phyloP scores from a whole-genome alignment of 23 red algal genomes.

The Agarophyton chilense region DNA sequence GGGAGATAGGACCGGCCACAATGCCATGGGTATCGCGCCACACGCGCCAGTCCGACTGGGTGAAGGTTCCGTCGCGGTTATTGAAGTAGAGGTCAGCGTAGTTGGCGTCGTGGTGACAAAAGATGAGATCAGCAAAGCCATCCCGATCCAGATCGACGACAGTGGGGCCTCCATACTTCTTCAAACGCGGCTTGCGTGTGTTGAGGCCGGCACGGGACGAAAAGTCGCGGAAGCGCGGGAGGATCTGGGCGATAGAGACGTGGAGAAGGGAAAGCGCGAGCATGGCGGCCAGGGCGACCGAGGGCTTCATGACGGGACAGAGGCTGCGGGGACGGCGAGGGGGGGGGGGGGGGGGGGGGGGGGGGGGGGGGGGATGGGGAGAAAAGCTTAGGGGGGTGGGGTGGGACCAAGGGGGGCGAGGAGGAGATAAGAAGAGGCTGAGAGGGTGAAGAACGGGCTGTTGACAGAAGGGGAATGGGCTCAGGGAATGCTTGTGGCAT shows the following conservation, averaged over 20 bases:
- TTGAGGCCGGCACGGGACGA: not conserved
- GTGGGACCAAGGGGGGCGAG: not conserved
- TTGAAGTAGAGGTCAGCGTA: constrained; percentile 22
- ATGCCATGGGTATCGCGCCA: constrained; percentile 47
- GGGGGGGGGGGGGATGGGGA: not conserved
- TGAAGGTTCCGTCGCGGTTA: constrained; percentile 35
- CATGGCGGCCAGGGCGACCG: not conserved
- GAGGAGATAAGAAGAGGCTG: not conserved
- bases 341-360: not conserved
- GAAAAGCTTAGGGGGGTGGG: not conserved
- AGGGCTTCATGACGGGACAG: not conserved
- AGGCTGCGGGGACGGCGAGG: not conserved
- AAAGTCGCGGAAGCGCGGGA: not conserved
- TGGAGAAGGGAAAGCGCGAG: not conserved
- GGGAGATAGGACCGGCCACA: constrained; percentile 3
- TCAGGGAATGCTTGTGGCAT: not conserved
- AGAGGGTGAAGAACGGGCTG: no score
- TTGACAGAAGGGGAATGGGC: no score
- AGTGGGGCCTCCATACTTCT: constrained; percentile 55
- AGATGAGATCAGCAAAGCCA: constrained; percentile 43
- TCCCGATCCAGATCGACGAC: constrained; percentile 51
- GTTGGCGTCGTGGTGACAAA: constrained; percentile 29
- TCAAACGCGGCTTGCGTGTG: not conserved
- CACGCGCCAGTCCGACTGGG: constrained; percentile 2
- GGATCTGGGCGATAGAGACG: not conserved